Evolutionary conservation across 306 rosid genomes (phyloP), one percentile per base, ranked within the genome.

Genomic region (Astragalus glycyphyllos): DNA sequence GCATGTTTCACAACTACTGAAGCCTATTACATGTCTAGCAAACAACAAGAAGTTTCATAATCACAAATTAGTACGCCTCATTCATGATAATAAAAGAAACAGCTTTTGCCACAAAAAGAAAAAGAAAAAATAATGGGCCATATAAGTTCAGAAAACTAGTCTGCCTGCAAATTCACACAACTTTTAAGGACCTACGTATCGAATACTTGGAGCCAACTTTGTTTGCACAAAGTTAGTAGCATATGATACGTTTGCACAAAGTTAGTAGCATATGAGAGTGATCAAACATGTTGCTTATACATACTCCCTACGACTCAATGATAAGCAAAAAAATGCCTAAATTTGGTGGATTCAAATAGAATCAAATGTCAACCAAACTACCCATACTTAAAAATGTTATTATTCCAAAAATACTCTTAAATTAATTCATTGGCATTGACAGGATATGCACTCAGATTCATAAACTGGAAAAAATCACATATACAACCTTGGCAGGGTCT

Each of bases 401-500:
- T 1, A 26, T 26, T 26, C 31, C 4, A 26, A 26, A 26, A 26
- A 26, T 26, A 26, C 31, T 26, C 31, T 26, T 26, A 2, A 26
- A 26, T 26, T 26, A 1, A 26, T 26, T 26, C 31, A 26, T 26
- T 26, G 3, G 3, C 3, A 26, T 26, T 26, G 31, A 26, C 31
- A 26, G 31, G 1, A 26, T 54, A 66, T 51, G 56, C 58, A 54
- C 34, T 69, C 37, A 51, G 56, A 38, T 15, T 76, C 65, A 58
- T 46, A 46, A 73, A 57, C 32, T 29, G 73, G 70, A 77, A 68
- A 58, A 17, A 58, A 32, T 64, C 54, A 58, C 44, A 62, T 1
- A 8, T 45, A 14, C 38, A 51, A 90, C 99, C 97, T 90, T 90
- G 29, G 72, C 61, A 53, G 92, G 81, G 80, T 90, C 97, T 42